Evolutionary conservation across 2,329 filamentous ascomycete species (phyloP), one percentile per base, ranked within the genome.

Genomic region (Mycocentrospora acerina): DNA sequence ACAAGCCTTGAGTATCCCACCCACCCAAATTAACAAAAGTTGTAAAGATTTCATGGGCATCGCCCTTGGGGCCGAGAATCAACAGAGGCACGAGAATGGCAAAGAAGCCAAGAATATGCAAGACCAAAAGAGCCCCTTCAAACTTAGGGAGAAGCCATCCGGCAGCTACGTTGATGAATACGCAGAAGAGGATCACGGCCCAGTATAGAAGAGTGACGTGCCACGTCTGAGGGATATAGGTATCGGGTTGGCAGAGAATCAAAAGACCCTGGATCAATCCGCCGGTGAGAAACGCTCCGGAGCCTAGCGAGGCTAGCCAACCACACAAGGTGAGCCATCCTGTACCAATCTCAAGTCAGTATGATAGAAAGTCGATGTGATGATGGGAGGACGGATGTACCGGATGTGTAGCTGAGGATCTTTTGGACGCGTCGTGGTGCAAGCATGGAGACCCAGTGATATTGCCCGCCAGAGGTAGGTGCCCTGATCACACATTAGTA

Each of bases 21-120:
- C 60, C 67, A 2, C 73, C 74, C 22, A 55, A 35, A 35, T 78
- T 75, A 16, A 62, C 46, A 40, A 77, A 77, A 0, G 67, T 51
- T 3, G 68, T 67, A 34, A 77, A 75, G 0, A 75, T 71, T 3
- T 67, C 64, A 13, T 63, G 41, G 1, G 70, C 53, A 13, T 61
- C 51, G 2, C 60, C 60, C 15, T 66, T 61, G 0, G 71, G 67
- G 0, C 70, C 68, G 37, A 73, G 60, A 1, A 69, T 63, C 43
- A 69, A 64, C 4, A 78, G 54, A 1, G 71, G 65, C 10, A 76
- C 71, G 12, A 78, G 51, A 35, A 77, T 70, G 3, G 67, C 73
- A 40, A 78, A 72, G 47, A 77, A 73, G 2, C 74, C 75, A 6
- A 72, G 46, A 17, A 78, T 60, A 40, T 79, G 75, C 4, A 78